phyloP scores from a whole-genome alignment of 352 stramenopile genomes.

The Pythium rishiriense region DNA sequence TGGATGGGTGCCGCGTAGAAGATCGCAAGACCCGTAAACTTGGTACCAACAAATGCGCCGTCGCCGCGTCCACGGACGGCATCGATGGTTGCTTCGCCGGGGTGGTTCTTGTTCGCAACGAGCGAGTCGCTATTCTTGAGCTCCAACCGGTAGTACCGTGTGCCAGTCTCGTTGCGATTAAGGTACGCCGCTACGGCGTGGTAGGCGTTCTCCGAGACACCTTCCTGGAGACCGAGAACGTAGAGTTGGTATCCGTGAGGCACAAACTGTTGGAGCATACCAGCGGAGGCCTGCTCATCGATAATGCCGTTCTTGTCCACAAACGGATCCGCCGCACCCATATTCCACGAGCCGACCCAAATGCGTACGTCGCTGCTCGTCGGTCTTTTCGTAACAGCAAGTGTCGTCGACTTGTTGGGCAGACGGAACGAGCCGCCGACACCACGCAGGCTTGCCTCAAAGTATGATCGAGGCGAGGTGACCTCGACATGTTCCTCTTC shows the following conservation, averaged over 20 bases:
- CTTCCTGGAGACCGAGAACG: slow-evolving; percentile 82
- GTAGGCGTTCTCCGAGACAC: slow-evolving; percentile 85
- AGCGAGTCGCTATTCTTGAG: slow-evolving; percentile 75
- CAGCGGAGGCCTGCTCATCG: slow-evolving; percentile 65
- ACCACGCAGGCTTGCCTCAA: slow-evolving; percentile 47
- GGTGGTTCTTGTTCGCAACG: slow-evolving; percentile 66
- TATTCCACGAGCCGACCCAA: slow-evolving; percentile 89
- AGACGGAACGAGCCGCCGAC: slow-evolving; percentile 41
- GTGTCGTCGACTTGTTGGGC: slow-evolving; percentile 15
- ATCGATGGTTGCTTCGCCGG: slow-evolving; percentile 69
- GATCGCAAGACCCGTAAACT: slow-evolving; percentile 83
- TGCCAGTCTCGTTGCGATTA: slow-evolving; percentile 64
- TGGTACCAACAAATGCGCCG: slow-evolving; percentile 80
- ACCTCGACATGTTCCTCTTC: slow-evolving; percentile 33
- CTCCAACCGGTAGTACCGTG: slow-evolving; percentile 70
- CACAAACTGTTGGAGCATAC: slow-evolving; percentile 76
- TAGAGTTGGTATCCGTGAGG: slow-evolving; percentile 87
- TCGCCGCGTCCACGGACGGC: slow-evolving; percentile 78
- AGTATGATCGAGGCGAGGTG: slow-evolving; percentile 67
- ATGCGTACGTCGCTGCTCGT: slow-evolving; percentile 61
- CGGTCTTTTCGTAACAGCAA: slow-evolving; percentile 31
- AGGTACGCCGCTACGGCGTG: slow-evolving; percentile 76
- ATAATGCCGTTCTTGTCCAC: slow-evolving; percentile 69
- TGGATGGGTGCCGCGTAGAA: slow-evolving; percentile 63
- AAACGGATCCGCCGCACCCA: slow-evolving; percentile 81